Evolutionary conservation across 177 flowering plant species (phyloP).

Genomic region (Vitis hybrid): DNA sequence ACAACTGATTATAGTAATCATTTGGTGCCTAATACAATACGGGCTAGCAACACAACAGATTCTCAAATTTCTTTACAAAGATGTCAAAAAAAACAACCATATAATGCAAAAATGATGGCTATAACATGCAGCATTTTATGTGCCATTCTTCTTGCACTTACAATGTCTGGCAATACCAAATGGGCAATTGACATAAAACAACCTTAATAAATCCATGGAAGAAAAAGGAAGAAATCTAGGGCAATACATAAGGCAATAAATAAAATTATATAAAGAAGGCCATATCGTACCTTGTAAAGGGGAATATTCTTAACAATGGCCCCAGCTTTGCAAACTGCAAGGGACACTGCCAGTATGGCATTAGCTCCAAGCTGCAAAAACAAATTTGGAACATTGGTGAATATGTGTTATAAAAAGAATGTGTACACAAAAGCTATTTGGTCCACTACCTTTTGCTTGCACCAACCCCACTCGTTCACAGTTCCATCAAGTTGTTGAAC

Average conservation of each 20-base stretch:
- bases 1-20: no score
- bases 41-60: no score
- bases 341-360: constrained; percentile 94
- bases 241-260: not conserved
- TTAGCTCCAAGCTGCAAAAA: constrained; percentile 84
- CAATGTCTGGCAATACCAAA: no score
- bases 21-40: no score
- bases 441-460: constrained; percentile 71
- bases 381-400: constrained; percentile 1
- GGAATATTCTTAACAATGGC: constrained; percentile 74
- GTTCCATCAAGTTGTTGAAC: constrained; percentile 86
- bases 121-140: no score
- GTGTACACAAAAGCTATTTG: not conserved
- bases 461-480: constrained; percentile 89
- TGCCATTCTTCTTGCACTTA: no score
- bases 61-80: no score
- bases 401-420: not conserved
- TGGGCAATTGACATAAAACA: no score
- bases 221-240: not conserved
- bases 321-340: constrained; percentile 98
- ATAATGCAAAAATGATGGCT: no score
- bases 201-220: not conserved
- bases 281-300: constrained; percentile 71
- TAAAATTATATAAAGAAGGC: not conserved
- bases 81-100: no score